Conservation (phyloP, 495 filamentous ascomycete species). For the Lepraria neglecta region DNA sequence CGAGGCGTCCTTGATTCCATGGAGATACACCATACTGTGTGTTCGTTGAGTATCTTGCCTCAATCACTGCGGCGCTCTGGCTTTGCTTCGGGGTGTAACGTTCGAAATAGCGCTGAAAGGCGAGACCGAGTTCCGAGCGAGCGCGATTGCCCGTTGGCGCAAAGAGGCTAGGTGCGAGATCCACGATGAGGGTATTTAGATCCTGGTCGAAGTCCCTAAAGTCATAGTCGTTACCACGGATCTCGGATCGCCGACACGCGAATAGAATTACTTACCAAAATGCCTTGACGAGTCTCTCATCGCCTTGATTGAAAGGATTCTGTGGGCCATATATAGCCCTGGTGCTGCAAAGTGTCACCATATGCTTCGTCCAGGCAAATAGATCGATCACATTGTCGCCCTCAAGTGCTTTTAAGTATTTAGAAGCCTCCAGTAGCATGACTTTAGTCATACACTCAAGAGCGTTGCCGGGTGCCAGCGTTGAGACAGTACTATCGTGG, state of each 20-base stretch:
- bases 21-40: slow-evolving; percentile 17
- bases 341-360: slow-evolving; percentile 41
- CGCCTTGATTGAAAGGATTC: slow-evolving; percentile 27
- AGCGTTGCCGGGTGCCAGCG: slow-evolving; percentile 15
- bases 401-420: slow-evolving; percentile 7
- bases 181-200: slow-evolving; percentile 39
- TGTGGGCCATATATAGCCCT: slow-evolving; percentile 39
- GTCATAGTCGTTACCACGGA: background rate
- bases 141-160: slow-evolving; percentile 38
- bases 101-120: slow-evolving; percentile 36
- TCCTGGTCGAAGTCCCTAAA: slow-evolving; percentile 44
- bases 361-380: slow-evolving; percentile 36
- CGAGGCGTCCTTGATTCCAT: slow-evolving; percentile 11
- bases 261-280: slow-evolving; percentile 33
- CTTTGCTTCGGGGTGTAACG: background rate
- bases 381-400: slow-evolving; percentile 11
- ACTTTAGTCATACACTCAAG: slow-evolving; percentile 15
- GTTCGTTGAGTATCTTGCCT: slow-evolving; percentile 14
- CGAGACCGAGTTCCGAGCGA: slow-evolving; percentile 36
- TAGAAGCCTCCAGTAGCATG: slow-evolving; percentile 3
- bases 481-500: slow-evolving; percentile 13
- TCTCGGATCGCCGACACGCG: background rate
- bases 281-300: slow-evolving; percentile 30
- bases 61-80: slow-evolving; percentile 18
- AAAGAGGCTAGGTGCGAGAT: slow-evolving; percentile 35